Percentiles rank a stretch among this genome's conserved stretches.
Conservation (phyloP, 805 yeast genomes). For the Starmerella khaoyaiensis region DNA sequence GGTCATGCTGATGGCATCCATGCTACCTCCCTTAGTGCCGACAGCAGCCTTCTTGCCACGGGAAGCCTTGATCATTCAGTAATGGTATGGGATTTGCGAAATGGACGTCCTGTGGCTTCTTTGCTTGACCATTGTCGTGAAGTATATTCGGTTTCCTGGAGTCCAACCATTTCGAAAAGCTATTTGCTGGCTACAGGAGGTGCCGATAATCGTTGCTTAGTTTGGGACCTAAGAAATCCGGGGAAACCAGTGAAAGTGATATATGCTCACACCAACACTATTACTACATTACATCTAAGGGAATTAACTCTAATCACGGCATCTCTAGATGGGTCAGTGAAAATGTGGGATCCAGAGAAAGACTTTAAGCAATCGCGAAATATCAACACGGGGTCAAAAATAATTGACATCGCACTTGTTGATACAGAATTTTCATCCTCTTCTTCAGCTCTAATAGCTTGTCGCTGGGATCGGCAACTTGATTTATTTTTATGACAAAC, state of each 20-base stretch:
- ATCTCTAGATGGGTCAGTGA: slow-evolving; percentile 50
- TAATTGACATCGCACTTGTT: slow-evolving; percentile 52
- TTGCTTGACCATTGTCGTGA: slow-evolving; percentile 61
- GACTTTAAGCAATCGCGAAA: slow-evolving; percentile 50
- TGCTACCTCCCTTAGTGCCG: slow-evolving; percentile 41
- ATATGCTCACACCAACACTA: slow-evolving; percentile 47
- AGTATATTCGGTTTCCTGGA: slow-evolving; percentile 59
- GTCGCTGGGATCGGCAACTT: slow-evolving; percentile 78
- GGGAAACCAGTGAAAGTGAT: slow-evolving; percentile 35
- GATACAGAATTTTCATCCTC: too few species aligned
- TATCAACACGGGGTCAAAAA: slow-evolving; percentile 50
- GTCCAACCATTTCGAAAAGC: slow-evolving; percentile 38
- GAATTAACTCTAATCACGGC: slow-evolving; percentile 28
- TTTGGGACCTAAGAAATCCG: slow-evolving; percentile 71
- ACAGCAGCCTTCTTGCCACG: slow-evolving; percentile 63
- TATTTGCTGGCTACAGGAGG: slow-evolving; percentile 56
- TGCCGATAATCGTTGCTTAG: slow-evolving; percentile 62
- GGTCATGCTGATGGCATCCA: slow-evolving; percentile 73
- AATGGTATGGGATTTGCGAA: slow-evolving; percentile 73
- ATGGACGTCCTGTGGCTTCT: slow-evolving; percentile 50
- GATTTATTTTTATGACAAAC: slow-evolving; percentile 31
- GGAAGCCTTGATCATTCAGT: slow-evolving; percentile 69
- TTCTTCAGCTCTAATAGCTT: slow-evolving; percentile 34
- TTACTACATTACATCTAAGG: slow-evolving; percentile 39
- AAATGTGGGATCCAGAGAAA: slow-evolving; percentile 47